Evolutionary conservation across 345 rosid species (phyloP), one percentile per base, ranked within the genome.

Genomic region (Salix exigua): DNA sequence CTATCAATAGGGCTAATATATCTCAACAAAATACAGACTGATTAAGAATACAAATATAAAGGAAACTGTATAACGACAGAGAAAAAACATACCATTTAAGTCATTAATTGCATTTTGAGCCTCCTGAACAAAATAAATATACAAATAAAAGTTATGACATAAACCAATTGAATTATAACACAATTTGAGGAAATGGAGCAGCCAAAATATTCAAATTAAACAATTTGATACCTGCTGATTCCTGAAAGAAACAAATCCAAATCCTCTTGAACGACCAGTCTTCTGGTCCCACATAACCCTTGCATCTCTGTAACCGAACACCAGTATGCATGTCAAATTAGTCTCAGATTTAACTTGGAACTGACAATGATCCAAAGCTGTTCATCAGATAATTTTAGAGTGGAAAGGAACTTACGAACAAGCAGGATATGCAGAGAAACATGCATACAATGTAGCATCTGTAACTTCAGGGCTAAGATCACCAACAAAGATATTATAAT

Each of bases 211-310:
- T 30, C 14, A 62, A 44, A 19, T 70, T 28, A 37, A 70, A 5
- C 2, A 35, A 25, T 70, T 61, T 12, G 42, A 9, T 40, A 93
- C 99, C 94, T 92, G 97, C 77, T 96, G 98, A 82, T 71, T 92
- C 75, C 97, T 87, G 82, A 93, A 96, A 77, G 99, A 96, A 84
- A 96, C 98, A 75, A 96, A 96, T 25, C 98, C 97, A 81, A 91
- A 96, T 37, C 99, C 99, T 82, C 97, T 93, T 28, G 99, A 96
- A 48, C 97, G 99, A 30, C 98, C 98, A 69, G 98, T 96, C 87
- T 93, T 96, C 76, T 96, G 98, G 81, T 96, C 99, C 99, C 99
- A 93, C 98, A 96, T 96, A 73, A 96, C 98, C 83, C 95, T 87
- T 26, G 76, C 81, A 78, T 78, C 81, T 38, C 81, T 78, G 76